A percentile compares a stretch with the other conserved stretches of the same genome.
These are phyloP conservation scores for Oryza glaberrima DNA, from an alignment of 176 grass and related monocot species.

Conservation along the genomic window DNA sequence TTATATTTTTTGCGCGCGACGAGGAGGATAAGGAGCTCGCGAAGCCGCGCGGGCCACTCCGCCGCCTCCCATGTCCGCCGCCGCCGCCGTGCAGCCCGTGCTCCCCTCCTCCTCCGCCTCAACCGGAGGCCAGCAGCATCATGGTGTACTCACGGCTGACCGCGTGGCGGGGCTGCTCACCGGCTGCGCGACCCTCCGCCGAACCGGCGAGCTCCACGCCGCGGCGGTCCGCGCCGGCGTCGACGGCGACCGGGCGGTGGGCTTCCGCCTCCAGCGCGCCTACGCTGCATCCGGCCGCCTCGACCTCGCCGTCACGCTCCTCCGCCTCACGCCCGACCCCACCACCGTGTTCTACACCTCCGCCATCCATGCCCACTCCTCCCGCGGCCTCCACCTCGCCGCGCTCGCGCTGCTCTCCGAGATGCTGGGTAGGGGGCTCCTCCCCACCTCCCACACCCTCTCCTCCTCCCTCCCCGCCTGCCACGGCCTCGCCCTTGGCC, in stretches of 20 bases:
- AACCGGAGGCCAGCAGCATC: background rate
- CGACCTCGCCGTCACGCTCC: slow-evolving; percentile 59
- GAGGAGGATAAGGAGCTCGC: slow-evolving; percentile 37
- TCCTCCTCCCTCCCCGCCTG: slow-evolving; percentile 78
- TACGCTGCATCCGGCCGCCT: slow-evolving; percentile 64
- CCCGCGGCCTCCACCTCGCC: slow-evolving; percentile 52
- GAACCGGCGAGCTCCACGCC: slow-evolving; percentile 68
- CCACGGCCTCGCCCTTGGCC: slow-evolving; percentile 45
- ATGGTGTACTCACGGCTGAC: slow-evolving; percentile 39
- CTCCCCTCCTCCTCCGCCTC: slow-evolving; percentile 13
- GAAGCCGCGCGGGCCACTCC: slow-evolving; percentile 7
- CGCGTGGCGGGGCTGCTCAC: slow-evolving; percentile 54
- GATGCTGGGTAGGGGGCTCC: slow-evolving; percentile 61
- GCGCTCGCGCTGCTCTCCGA: slow-evolving; percentile 74
- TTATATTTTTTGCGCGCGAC: too few relatives aligned
- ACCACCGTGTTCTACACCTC: slow-evolving; percentile 78
- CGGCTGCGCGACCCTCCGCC: slow-evolving; percentile 48
- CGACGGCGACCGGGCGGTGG: slow-evolving; percentile 56
- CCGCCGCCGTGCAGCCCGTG: background rate
- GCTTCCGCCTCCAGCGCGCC: slow-evolving; percentile 75
- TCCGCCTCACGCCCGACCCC: slow-evolving; percentile 57
- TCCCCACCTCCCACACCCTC: slow-evolving; percentile 70
- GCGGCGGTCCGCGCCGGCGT: slow-evolving; percentile 56
- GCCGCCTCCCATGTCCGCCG: slow-evolving; percentile 17
- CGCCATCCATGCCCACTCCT: slow-evolving; percentile 75